phyloP scores from a whole-genome alignment of 108 stramenopile genomes.

The Discostella stelligeroides region DNA sequence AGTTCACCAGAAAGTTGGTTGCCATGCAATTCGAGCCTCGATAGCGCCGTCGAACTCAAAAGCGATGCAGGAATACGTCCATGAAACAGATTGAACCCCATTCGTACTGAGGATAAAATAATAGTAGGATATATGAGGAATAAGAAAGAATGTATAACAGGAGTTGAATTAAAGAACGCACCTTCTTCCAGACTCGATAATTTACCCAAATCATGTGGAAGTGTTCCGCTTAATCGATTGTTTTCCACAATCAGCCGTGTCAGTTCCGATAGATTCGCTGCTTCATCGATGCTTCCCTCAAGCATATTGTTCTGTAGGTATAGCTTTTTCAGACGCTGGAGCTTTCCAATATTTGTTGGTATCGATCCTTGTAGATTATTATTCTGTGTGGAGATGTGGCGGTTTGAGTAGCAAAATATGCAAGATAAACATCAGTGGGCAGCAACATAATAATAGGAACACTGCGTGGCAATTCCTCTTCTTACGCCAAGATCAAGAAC shows the following conservation, averaged over 20 bases:
- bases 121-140: not conserved
- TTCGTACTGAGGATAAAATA: slow-evolving; percentile 31
- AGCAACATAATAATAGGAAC: no score
- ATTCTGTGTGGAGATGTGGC: no score
- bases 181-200: slow-evolving; percentile 32
- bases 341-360: not conserved
- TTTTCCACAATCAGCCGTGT: slow-evolving; percentile 35
- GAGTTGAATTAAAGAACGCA: no score
- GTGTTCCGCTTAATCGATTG: slow-evolving; percentile 46
- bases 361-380: not conserved
- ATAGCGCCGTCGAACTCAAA: slow-evolving; percentile 15
- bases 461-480: no score
- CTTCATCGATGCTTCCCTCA: slow-evolving; percentile 19
- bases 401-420: no score
- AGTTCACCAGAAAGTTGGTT: slow-evolving; percentile 20
- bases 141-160: no score
- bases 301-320: slow-evolving; percentile 24
- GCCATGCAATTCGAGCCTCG: slow-evolving; percentile 20
- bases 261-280: slow-evolving; percentile 29
- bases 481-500: slow-evolving; percentile 26
- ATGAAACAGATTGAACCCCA: slow-evolving; percentile 55
- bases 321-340: slow-evolving; percentile 19
- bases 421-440: no score
- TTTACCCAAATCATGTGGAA: slow-evolving; percentile 47
- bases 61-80: slow-evolving; percentile 46